Evolutionary conservation across 352 stramenopile genomes (phyloP).

Genomic region (Globisporangium paddicum): DNA sequence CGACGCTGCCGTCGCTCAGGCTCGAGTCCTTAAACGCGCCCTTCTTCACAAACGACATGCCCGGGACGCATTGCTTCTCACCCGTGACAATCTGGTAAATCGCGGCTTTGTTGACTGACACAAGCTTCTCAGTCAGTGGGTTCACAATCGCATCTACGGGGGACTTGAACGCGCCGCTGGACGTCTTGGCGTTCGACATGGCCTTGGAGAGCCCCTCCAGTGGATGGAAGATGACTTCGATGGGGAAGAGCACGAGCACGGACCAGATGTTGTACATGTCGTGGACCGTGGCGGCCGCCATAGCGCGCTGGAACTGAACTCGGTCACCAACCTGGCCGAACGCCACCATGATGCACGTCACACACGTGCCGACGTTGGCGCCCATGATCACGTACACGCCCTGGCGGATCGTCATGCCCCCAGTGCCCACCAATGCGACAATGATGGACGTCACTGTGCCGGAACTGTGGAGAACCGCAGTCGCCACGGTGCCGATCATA

Average conservation of each 20-base stretch:
- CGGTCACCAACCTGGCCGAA: conserved; percentile 82
- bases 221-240: conserved; percentile 58
- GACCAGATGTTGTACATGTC: conserved; percentile 90
- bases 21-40: conserved; percentile 28
- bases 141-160: conserved; percentile 42
- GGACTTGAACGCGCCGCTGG: conserved; percentile 32
- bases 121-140: conserved; percentile 25
- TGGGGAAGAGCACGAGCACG: conserved; percentile 64
- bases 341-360: conserved; percentile 90
- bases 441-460: conserved; percentile 79
- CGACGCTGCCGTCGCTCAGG: conserved; percentile 38
- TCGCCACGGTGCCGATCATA: conserved; percentile 73
- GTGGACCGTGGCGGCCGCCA: conserved; percentile 51
- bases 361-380: conserved; percentile 88
- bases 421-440: conserved; percentile 59
- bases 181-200: conserved; percentile 30
- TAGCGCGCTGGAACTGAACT: conserved; percentile 57
- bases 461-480: conserved; percentile 70
- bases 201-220: conserved; percentile 52
- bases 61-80: conserved; percentile 19
- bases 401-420: conserved; percentile 68
- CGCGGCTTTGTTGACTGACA: conserved; percentile 31
- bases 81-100: conserved; percentile 36
- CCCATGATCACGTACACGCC: conserved; percentile 91
- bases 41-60: conserved; percentile 28